Conservation (phyloP, 129 eudicot species). For the sunflower (Helianthus annuus) region HanXRQr2.0-SUNRISE NC_035445.2:93813097-93813596, state of each 20-base stretch:
- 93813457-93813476: slow-evolving; percentile 95
- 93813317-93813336: background rate
- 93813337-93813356: background rate
- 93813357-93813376: slow-evolving; percentile 84
- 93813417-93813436: slow-evolving; percentile 97
- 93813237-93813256: slow-evolving; percentile 85
- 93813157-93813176: slow-evolving; percentile 88
- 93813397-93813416: slow-evolving; percentile 92
- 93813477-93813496: slow-evolving; percentile 95
- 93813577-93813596: slow-evolving; percentile 95
- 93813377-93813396: slow-evolving; percentile 95
- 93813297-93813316: background rate
- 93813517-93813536: slow-evolving; percentile 79
- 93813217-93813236: slow-evolving; percentile 93
- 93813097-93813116: slow-evolving; percentile 40
- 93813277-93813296: slow-evolving; percentile 59
- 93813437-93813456: slow-evolving; percentile 88
- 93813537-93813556: slow-evolving; percentile 93
- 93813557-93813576: slow-evolving; percentile 97
- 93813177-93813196: slow-evolving; percentile 81
- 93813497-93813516: slow-evolving; percentile 76
- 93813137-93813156: slow-evolving; percentile 87
- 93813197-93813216: slow-evolving; percentile 85
- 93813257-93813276: slow-evolving; percentile 79
- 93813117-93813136: slow-evolving; percentile 68